These are phyloP conservation scores for Trichosporon ovoides DNA, from an alignment of 1,284 basidiomycete genomes.

Conservation along the genomic window DNA sequence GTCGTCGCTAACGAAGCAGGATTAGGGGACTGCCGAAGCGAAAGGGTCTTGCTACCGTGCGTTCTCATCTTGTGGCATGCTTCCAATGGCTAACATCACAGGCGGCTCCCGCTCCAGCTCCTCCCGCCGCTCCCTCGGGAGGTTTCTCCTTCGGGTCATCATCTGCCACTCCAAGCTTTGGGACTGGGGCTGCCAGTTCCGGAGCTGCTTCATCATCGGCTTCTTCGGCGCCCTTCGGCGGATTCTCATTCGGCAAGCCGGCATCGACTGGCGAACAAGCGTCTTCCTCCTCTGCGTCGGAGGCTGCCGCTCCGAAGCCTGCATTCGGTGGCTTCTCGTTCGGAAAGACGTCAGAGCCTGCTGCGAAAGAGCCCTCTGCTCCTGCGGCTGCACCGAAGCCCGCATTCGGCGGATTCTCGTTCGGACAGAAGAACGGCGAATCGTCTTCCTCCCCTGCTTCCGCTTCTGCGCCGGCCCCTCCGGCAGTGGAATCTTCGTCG, in stretches of 20 bases:
- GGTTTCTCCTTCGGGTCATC: constrained; percentile 24
- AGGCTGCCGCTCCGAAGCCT: constrained; percentile 17
- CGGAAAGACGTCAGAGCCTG: constrained; percentile 1
- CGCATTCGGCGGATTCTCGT: constrained; percentile 26
- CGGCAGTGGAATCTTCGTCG: constrained; percentile 12
- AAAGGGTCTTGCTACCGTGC: constrained; percentile 25
- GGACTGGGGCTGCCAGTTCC: neutral
- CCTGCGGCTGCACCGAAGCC: constrained; percentile 13
- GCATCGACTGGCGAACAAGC: constrained; percentile 6
- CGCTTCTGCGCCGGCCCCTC: constrained; percentile 8
- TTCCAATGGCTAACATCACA: neutral
- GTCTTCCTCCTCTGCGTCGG: constrained; percentile 9
- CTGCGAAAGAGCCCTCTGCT: neutral
- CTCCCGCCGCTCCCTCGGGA: neutral
- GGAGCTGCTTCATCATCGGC: constrained; percentile 11
- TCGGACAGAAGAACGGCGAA: constrained; percentile 10
- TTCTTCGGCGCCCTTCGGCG: constrained; percentile 21
- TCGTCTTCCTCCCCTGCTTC: neutral
- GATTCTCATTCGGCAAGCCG: constrained; percentile 24
- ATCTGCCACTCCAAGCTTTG: constrained; percentile 1
- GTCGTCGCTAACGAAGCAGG: constrained; percentile 30
- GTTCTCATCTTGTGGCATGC: neutral
- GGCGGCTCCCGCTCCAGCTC: constrained; percentile 5
- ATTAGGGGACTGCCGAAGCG: constrained; percentile 49
- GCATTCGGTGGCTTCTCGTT: constrained; percentile 29